Base-by-base conservation (phyloP, 169 alveolate genomes). In the Theileria equi region DNA sequence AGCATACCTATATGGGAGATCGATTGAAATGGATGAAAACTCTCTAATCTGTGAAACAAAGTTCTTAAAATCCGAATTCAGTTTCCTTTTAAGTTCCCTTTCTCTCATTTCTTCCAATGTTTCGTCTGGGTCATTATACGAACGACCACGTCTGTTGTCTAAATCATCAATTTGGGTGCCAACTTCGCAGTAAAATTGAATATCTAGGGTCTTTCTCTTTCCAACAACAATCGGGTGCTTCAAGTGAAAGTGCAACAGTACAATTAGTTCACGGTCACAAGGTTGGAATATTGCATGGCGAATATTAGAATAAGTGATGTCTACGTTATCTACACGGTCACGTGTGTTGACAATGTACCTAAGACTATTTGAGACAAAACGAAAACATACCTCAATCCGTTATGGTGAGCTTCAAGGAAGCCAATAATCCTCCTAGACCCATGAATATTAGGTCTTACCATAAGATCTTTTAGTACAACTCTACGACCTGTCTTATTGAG, bases 241-340 rank as follows among this genome's bases (percentile, higher is more conserved):
- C 45, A 95, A 79, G 84, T 93, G 93, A 83, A 97, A 95, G 82
- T 97, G 99, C 10, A 97, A 74, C 58, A 97, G 76, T 13, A 95
- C 98, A 26, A 95, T 94, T 26, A 95, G 79, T 66, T 97, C 99
- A 43, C 95, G 92, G 65, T 94, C 98, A 54, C 97, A 95, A 0
- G 99, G 98, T 84, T 97, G 98, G 88, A 95, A 94, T 62, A 97
- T 92, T 2, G 98, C 98, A 68, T 96, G 97, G 41, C 94, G 94
- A 31, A 97, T 92, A 67, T 96, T 96, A 17, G 93, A 70, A 73
- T 94, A 97, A 32, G 93, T 84, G 26, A 96, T 93, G 65, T 96
- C 98, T 3, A 96, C 88, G 41, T 78, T 67, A 48, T 93, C 97
- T 31, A 85, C 87, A 1, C 87, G 64, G 38, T 85, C 92, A 7